Percentiles rank a stretch among this genome's conserved stretches.
phyloP scores from a whole-genome alignment of 1,284 basidiomycete genomes.

The Boletus semigastroideus region DNA sequence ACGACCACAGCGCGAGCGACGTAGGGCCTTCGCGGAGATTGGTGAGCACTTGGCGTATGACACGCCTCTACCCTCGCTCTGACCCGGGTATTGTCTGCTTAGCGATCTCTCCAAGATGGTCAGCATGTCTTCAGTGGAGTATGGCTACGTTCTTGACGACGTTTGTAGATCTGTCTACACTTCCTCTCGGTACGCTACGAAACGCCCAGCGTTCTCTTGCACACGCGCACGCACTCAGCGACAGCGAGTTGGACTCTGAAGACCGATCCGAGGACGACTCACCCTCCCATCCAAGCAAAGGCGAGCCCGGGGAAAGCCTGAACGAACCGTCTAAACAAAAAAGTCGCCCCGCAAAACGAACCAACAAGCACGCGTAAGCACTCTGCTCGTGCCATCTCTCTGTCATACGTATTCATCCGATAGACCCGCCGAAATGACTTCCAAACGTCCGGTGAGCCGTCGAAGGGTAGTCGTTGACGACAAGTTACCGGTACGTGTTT shows the following conservation, averaged over 20 bases:
- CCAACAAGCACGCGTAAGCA: slow-evolving; percentile 88
- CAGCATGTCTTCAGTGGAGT: not conserved
- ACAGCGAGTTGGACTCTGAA: slow-evolving; percentile 36
- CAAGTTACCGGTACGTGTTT: slow-evolving; percentile 55
- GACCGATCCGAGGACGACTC: slow-evolving; percentile 20
- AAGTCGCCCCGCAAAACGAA: slow-evolving; percentile 57
- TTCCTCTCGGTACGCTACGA: slow-evolving; percentile 66
- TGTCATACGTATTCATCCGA: slow-evolving; percentile 3
- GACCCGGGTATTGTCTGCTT: slow-evolving; percentile 32
- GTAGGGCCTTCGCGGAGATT: slow-evolving; percentile 30
- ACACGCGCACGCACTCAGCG: slow-evolving; percentile 36
- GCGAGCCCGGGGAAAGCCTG: slow-evolving; percentile 34
- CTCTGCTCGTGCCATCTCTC: not conserved
- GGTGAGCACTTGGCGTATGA: slow-evolving; percentile 16
- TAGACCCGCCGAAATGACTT: slow-evolving; percentile 85
- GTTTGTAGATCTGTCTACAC: slow-evolving; percentile 48
- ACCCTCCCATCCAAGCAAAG: slow-evolving; percentile 13
- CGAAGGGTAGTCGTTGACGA: slow-evolving; percentile 76
- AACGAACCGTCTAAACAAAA: slow-evolving; percentile 41
- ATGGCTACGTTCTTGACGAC: slow-evolving; percentile 2
- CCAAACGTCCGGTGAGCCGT: slow-evolving; percentile 85
- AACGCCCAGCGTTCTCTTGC: slow-evolving; percentile 61
- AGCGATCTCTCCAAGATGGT: slow-evolving; percentile 31
- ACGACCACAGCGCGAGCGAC: slow-evolving; percentile 12
- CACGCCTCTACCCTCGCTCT: slow-evolving; percentile 4